These are phyloP conservation scores for Rhodofomes roseus DNA, from an alignment of 1,284 basidiomycete species.

Conservation along the genomic window DNA sequence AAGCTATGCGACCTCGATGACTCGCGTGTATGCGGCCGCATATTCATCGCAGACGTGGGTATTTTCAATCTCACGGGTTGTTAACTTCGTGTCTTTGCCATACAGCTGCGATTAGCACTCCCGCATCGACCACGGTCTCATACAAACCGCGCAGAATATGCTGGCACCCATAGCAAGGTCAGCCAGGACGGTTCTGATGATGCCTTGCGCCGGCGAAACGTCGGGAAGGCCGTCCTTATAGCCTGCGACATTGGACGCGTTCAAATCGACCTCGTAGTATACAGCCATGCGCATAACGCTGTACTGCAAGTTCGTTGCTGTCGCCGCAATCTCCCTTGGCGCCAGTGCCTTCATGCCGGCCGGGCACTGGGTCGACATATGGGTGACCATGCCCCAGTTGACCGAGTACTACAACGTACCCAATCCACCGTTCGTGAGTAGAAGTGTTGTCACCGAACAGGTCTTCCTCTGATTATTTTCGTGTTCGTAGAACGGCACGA, in stretches of 20 bases:
- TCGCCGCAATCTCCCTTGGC: neutral
- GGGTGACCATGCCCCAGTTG: conserved; percentile 47
- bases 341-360: neutral
- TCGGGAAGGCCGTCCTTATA: neutral
- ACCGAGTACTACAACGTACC: conserved; percentile 42
- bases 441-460: no score
- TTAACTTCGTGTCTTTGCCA: no score
- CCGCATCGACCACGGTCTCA: neutral
- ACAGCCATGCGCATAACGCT: neutral
- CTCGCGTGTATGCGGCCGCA: no score
- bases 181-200: neutral
- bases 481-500: conserved; percentile 20
- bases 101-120: no score
- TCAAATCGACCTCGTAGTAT: neutral
- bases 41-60: no score
- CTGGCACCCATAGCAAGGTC: neutral
- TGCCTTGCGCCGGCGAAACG: neutral
- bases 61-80: no score
- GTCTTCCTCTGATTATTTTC: no score
- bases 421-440: conserved; percentile 33
- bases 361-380: conserved; percentile 39
- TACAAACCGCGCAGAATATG: no score
- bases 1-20: no score
- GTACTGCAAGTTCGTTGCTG: neutral
- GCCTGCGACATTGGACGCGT: neutral